phyloP scores from a whole-genome alignment of 768 basidiomycete genomes.

The Macrolepiota albuminosa region DNA sequence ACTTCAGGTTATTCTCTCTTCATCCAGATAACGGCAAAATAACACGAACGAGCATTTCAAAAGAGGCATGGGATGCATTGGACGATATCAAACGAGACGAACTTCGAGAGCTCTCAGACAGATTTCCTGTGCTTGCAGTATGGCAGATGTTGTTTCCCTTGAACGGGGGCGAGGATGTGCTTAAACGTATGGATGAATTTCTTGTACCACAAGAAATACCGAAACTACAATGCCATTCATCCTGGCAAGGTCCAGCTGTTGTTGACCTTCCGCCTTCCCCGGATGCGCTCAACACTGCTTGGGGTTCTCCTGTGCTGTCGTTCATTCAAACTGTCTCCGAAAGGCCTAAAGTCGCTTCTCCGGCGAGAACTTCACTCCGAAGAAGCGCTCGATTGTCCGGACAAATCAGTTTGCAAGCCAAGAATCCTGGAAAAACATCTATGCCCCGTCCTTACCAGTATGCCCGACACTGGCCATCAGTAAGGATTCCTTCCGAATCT shows the following conservation, averaged over 20 bases:
- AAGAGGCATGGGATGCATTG: constrained; percentile 1
- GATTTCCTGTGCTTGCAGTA: constrained; percentile 1
- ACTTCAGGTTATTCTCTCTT: background rate
- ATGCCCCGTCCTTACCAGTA: background rate
- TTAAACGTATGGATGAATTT: background rate
- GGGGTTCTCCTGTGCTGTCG: background rate
- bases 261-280: background rate
- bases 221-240: background rate
- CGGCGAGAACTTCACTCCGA: background rate
- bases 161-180: background rate
- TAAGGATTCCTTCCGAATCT: background rate
- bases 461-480: background rate
- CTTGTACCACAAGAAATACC: background rate
- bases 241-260: background rate
- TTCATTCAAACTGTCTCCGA: background rate
- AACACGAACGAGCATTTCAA: background rate
- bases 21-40: background rate
- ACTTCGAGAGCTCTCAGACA: background rate
- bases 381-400: background rate
- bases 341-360: background rate
- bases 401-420: background rate
- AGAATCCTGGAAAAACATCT: background rate
- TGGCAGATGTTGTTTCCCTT: constrained; percentile 5
- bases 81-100: background rate
- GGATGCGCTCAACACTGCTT: background rate